Evolutionary conservation across 306 rosid species (phyloP).

Genomic region (Corylus americana): DNA sequence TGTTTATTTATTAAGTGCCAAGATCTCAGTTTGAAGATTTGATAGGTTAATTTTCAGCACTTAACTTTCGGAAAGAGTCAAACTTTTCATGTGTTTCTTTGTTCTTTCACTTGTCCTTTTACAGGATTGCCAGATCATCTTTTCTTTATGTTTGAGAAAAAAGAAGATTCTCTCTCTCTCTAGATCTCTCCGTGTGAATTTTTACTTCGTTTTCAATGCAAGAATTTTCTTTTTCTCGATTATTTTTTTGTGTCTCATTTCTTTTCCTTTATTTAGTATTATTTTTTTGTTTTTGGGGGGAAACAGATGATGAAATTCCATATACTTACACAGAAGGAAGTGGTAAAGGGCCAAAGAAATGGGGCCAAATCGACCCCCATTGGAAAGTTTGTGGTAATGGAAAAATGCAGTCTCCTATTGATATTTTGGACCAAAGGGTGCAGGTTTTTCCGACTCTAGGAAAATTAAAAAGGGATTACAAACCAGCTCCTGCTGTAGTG

Average conservation of each 20-base stretch:
- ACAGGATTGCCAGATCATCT: background rate
- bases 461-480: conserved; percentile 48
- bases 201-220: background rate
- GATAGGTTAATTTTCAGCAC: background rate
- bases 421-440: conserved; percentile 44
- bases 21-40: conserved; percentile 1
- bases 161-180: background rate
- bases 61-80: background rate
- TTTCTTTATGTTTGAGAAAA: conserved; percentile 21
- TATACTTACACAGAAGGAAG: conserved; percentile 47
- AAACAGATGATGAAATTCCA: conserved; percentile 42
- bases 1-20: background rate
- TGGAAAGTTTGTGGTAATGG: conserved; percentile 70
- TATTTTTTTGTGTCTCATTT: background rate
- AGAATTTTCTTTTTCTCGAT: background rate
- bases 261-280: background rate
- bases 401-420: conserved; percentile 78
- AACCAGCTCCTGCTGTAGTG: conserved; percentile 59
- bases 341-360: conserved; percentile 63
- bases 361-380: conserved; percentile 59
- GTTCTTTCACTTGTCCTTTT: background rate
- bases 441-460: conserved; percentile 45
- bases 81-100: background rate
- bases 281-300: background rate
- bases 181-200: background rate